These are phyloP conservation scores for Marchantia paleacea DNA, from an alignment of 225 moss, liverwort and hornwort genomes.

Conservation along the genomic window DNA sequence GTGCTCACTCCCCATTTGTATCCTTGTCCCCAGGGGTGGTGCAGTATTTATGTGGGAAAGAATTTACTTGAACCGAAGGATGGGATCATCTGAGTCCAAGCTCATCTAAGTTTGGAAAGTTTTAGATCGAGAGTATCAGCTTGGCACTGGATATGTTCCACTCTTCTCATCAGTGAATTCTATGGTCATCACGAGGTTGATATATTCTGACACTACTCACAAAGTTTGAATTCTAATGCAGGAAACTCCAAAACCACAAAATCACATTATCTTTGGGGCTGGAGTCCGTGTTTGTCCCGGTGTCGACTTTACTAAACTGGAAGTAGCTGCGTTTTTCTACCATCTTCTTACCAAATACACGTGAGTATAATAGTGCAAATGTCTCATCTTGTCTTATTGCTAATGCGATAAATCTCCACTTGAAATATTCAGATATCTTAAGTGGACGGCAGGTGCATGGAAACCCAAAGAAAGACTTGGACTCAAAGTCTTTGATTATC, in stretches of 20 bases:
- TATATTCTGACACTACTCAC: background rate
- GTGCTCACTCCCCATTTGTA: too few relatives aligned
- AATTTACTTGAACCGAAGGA: too few relatives aligned
- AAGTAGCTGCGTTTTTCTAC: slow-evolving; percentile 55
- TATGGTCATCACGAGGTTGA: background rate
- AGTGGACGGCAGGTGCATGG: background rate
- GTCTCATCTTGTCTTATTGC: background rate
- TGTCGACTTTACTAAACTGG: slow-evolving; percentile 51
- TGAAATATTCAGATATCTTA: too few relatives aligned
- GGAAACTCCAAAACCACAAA: slow-evolving; percentile 39
- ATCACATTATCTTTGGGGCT: slow-evolving; percentile 50
- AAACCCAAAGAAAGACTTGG: background rate
- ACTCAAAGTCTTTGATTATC: background rate
- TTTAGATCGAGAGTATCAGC: too few relatives aligned
- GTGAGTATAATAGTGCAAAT: slow-evolving; percentile 17
- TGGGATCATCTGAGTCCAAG: too few relatives aligned
- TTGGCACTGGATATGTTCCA: too few relatives aligned
- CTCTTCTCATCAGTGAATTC: background rate
- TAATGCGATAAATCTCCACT: background rate
- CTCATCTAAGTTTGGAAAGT: too few relatives aligned
- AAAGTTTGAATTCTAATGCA: background rate
- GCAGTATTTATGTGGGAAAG: too few relatives aligned
- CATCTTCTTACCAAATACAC: slow-evolving; percentile 53
- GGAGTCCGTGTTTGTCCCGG: slow-evolving; percentile 56
- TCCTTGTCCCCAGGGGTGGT: too few relatives aligned